Base-by-base conservation (phyloP, 2,329 filamentous ascomycete genomes). In the Cladosporium cucumerinum region DNA sequence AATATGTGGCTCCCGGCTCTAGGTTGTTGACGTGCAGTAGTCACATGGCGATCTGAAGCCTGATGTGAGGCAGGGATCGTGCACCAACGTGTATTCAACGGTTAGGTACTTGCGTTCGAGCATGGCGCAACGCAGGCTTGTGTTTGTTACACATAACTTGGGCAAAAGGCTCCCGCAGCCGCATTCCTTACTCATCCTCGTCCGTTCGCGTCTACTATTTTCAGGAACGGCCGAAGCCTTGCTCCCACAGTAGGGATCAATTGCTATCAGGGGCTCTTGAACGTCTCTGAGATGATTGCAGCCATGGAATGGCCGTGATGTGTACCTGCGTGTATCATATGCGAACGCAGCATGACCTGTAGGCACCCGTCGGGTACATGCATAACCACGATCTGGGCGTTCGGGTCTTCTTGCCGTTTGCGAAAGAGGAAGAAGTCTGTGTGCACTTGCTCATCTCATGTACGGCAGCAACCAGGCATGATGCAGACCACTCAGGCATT, bases 291-390 rank as follows among this genome's bases (percentile, higher is more conserved):
- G 64, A 54, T 25, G 43, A 51, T 54, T 25, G 32, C 34, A 21
- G 49, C 49, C 34, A 62, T 43, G 60, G 34, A 55, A 62, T 62
- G 34, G 46, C 61, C 60, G 65, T 65, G 66, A 64, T 65, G 66
- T 59, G 71, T 70, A 73, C 71, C 71, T 73, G 71, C 71, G 66
- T 59, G 55, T 66, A 69, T 66, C 67, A 68, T 71, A 69, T 73
- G 72, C 72, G 71, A 73, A 74, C 72, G 72, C 68, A 69, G 71
- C 72, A 72, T 73, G 72, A 73, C 67, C 66, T 66, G 60, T 52
- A 63, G 65, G 62, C 66, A 70, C 66, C 69, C 69, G 69, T 63
- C 73, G 73, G 72, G 64, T 68, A 67, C 64, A 69, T 73, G 73
- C 73, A 72, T 71, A 64, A 54, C 67, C 67, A 69, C 48, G 62